Evolutionary conservation across 805 yeast genomes (phyloP).

Genomic region (Yarrowia sp.): DNA sequence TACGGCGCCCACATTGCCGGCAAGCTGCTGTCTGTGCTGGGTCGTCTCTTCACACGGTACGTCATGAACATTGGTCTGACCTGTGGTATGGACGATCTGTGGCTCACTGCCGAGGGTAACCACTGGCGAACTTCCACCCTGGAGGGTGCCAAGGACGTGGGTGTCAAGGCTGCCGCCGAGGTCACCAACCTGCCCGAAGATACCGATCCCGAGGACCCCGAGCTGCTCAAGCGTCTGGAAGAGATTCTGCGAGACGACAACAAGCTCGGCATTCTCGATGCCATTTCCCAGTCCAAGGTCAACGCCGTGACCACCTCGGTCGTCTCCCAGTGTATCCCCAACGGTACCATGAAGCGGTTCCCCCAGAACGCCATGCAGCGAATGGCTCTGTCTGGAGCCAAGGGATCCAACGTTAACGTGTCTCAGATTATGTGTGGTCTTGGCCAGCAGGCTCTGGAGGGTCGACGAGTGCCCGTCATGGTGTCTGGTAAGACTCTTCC

Average conservation of each 20-base stretch:
- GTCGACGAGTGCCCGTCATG: constrained; percentile 99
- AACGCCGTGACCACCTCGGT: constrained; percentile 93
- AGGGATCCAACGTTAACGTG: constrained; percentile 97
- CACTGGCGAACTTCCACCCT: constrained; percentile 84
- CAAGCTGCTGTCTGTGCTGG: constrained; percentile 86
- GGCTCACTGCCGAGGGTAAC: constrained; percentile 91
- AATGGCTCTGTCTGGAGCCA: constrained; percentile 99
- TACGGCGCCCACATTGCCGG: constrained; percentile 81
- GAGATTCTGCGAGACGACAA: constrained; percentile 93
- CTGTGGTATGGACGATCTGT: constrained; percentile 99
- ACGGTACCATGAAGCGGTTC: constrained; percentile 92
- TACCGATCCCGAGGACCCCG: constrained; percentile 64
- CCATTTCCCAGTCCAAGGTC: constrained; percentile 91
- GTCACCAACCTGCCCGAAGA: constrained; percentile 78
- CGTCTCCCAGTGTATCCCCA: constrained; percentile 93
- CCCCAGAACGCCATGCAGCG: constrained; percentile 98
- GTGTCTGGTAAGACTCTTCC: constrained; percentile 97
- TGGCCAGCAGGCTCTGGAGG: constrained; percentile 99
- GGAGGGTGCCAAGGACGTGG: constrained; percentile 77
- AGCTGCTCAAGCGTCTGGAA: constrained; percentile 85
- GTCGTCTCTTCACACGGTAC: constrained; percentile 92
- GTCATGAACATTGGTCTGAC: constrained; percentile 92
- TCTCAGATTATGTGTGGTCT: constrained; percentile 99
- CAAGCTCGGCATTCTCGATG: constrained; percentile 92
- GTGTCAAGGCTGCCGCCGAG: constrained; percentile 91